Conservation (phyloP, 73 alveolate species). For the Paramecium caudatum region DNA sequence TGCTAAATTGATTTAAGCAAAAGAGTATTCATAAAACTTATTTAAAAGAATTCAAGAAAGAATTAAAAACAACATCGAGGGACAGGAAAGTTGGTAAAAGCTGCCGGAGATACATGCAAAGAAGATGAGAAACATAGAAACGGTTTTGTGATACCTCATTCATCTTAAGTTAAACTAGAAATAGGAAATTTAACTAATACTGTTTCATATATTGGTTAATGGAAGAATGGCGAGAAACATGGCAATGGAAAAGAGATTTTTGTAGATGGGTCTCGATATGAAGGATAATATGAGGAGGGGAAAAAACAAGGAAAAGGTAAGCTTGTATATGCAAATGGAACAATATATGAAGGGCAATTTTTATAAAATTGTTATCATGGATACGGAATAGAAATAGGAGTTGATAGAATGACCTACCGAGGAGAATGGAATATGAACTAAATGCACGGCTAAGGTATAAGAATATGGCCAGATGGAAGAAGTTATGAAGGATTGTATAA, state of each 20-base stretch:
- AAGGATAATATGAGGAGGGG: constrained; percentile 77
- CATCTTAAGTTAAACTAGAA: constrained; percentile 86
- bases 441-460: constrained; percentile 86
- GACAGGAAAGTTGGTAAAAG: constrained; percentile 60
- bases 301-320: constrained; percentile 78
- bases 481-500: constrained; percentile 83
- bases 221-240: constrained; percentile 84
- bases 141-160: too few relatives aligned
- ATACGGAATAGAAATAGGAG: constrained; percentile 51
- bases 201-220: constrained; percentile 85
- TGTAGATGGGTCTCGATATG: constrained; percentile 86
- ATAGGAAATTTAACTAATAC: constrained; percentile 83
- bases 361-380: constrained; percentile 71
- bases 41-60: too few relatives aligned
- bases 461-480: constrained; percentile 86
- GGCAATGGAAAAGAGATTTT: constrained; percentile 86
- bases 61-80: too few relatives aligned
- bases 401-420: constrained; percentile 49
- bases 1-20: too few relatives aligned
- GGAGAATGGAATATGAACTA: constrained; percentile 46
- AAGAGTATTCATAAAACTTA: too few relatives aligned
- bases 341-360: constrained; percentile 72
- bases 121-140: constrained; percentile 75
- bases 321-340: constrained; percentile 71
- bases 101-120: constrained; percentile 74